These are phyloP conservation scores for Brassica cretica DNA, from an alignment of 345 rosid genomes.

Conservation along the genomic window DNA sequence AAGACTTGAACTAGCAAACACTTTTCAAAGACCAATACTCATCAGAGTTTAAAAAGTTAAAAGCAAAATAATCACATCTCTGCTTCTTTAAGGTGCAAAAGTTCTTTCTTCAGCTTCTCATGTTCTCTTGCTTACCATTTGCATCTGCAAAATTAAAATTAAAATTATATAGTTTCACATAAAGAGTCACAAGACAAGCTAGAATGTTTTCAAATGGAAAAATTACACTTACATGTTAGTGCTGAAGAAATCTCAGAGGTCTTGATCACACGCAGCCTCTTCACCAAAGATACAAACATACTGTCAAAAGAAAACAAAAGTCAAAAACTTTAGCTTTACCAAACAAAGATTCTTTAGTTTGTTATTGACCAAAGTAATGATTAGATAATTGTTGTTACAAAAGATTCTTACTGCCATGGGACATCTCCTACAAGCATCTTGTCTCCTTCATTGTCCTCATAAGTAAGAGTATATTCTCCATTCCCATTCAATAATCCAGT, in stretches of 20 bases:
- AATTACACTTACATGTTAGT: conserved; percentile 31
- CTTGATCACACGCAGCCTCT: conserved; percentile 89
- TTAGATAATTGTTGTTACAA: background rate
- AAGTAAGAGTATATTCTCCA: conserved; percentile 94
- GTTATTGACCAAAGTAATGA: conserved; percentile 8
- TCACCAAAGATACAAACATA: conserved; percentile 90
- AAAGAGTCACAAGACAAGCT: background rate
- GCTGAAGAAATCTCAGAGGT: conserved; percentile 62
- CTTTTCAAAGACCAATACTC: background rate
- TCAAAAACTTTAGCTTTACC: conserved; percentile 10
- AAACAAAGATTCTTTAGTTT: background rate
- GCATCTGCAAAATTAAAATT: conserved; percentile 22
- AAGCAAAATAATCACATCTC: conserved; percentile 20
- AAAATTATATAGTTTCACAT: background rate
- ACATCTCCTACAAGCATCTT: conserved; percentile 99
- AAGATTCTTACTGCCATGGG: conserved; percentile 96
- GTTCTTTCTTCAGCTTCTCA: conserved; percentile 31
- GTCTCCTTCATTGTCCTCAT: conserved; percentile 98
- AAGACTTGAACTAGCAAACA: conserved; percentile 12
- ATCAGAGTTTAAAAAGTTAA: background rate
- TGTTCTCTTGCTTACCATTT: conserved; percentile 36
- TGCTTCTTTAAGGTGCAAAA: conserved; percentile 14
- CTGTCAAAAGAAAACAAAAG: conserved; percentile 43
- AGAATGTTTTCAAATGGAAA: background rate
- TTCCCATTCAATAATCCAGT: conserved; percentile 70